Percentiles rank a stretch among this genome's conserved stretches.
phyloP scores from a whole-genome alignment of 495 filamentous ascomycete species.

The Evernia prunastri region DNA sequence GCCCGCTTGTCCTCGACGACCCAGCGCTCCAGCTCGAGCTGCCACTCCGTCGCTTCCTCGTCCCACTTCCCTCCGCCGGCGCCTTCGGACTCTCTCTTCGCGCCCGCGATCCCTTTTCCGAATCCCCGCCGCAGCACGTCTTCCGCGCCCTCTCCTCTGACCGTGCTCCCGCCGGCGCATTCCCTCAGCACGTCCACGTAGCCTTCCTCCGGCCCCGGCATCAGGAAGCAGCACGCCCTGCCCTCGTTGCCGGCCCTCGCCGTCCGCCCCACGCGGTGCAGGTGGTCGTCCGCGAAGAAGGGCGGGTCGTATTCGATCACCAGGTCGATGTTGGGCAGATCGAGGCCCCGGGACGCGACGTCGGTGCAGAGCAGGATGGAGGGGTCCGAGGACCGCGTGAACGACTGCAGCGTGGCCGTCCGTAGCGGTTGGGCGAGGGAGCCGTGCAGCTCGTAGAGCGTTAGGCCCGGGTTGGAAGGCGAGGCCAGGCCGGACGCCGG shows the following conservation, averaged over 20 bases:
- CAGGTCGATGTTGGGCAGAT: conserved; percentile 87
- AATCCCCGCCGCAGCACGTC: conserved; percentile 59
- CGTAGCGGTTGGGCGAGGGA: conserved; percentile 84
- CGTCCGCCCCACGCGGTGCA: conserved; percentile 91
- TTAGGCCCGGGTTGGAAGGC: conserved; percentile 47
- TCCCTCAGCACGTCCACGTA: conserved; percentile 70
- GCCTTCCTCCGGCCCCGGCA: conserved; percentile 83
- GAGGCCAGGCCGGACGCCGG: conserved; percentile 45
- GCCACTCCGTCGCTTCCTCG: conserved; percentile 66
- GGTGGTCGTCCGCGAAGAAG: conserved; percentile 82
- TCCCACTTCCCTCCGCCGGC: conserved; percentile 53
- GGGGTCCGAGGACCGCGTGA: conserved; percentile 55
- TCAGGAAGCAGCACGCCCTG: conserved; percentile 80
- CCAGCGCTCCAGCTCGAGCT: conserved; percentile 69
- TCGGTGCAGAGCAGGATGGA: conserved; percentile 87
- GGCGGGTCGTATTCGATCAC: conserved; percentile 93
- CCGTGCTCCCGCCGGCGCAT: conserved; percentile 48
- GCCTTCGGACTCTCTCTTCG: conserved; percentile 31
- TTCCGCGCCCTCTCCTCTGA: conserved; percentile 50
- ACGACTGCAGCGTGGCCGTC: conserved; percentile 74
- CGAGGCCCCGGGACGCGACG: conserved; percentile 87
- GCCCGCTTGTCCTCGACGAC: conserved; percentile 51
- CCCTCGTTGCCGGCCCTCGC: conserved; percentile 86
- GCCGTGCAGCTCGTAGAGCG: conserved; percentile 83
- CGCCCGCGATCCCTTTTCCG: conserved; percentile 35